Conservation (phyloP, 495 filamentous ascomycete species). For the Penicillium cataractarum region DNA sequence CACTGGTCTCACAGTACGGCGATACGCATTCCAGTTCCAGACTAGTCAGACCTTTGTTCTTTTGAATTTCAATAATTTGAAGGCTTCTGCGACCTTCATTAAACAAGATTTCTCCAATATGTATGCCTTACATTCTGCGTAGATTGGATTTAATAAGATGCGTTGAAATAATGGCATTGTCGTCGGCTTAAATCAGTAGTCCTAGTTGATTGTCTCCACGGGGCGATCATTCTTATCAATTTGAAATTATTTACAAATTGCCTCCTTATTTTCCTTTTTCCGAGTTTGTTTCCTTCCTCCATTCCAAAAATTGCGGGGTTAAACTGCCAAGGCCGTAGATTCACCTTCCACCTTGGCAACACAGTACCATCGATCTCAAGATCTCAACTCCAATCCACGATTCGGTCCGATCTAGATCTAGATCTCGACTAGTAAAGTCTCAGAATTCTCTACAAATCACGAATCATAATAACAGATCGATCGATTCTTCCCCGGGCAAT, state of each 20-base stretch:
- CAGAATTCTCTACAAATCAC: background rate
- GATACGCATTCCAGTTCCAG: background rate
- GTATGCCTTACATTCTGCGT: background rate
- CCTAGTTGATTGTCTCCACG: background rate
- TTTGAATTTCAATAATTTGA: conserved; percentile 3
- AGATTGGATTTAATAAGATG: background rate
- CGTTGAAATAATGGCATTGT: no score
- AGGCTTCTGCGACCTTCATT: conserved; percentile 9
- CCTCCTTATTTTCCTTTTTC: background rate
- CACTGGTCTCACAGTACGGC: conserved; percentile 17
- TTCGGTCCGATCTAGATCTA: background rate
- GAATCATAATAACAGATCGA: background rate
- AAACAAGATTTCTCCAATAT: background rate
- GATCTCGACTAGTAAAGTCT: background rate
- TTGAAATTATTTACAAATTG: background rate
- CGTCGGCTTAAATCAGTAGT: background rate
- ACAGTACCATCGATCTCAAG: background rate
- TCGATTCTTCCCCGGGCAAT: no score
- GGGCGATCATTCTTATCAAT: background rate
- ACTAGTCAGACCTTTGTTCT: conserved; percentile 2
- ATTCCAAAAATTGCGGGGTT: background rate
- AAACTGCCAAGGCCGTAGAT: background rate
- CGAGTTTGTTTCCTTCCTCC: background rate
- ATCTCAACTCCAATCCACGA: background rate
- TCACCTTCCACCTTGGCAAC: background rate